Base-by-base conservation (phyloP, 1,284 basidiomycete genomes). In the Austroboletus novae-zelandiae region DNA sequence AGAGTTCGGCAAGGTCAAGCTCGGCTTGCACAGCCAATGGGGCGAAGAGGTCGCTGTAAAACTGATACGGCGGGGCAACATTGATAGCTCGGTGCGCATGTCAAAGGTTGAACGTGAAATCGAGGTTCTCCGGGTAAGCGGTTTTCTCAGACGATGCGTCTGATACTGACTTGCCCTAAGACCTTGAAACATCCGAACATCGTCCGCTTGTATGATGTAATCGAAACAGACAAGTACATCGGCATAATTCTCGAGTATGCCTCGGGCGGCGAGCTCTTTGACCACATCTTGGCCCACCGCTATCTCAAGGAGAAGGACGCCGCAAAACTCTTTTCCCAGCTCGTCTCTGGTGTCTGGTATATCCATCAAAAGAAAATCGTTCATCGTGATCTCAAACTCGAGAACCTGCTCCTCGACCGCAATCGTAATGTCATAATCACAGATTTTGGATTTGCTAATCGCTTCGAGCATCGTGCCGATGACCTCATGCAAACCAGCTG, bases 31-130 rank as follows among this genome's bases (percentile, higher is more conserved):
- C 69, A 80, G 78, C 57, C 87, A 92, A 57, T 98, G 91, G 84
- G 96, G 94, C 27, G 95, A 98, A 69, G 96, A 99, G 69, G 95
- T 98, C n/a, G 97, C 97, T 14, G 94, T 99, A 68, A 99, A 99
- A 76, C 80, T 99, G 57, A 98, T 99, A 65, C 84, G 95, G 54
- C 77, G 94, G 43, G 94, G 94, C 31, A 97, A 91, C 69, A 86
- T 99, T 53, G 95, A 97, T 60, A 87, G 83, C 48, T 80, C 86
- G 31, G 81, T 90, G 18, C 81, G 94, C 49, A 92, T 97, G 81
- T 88, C 86, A 61, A 99, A 99, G 73, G 94, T 99, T 30, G 92
- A 97, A 69, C 81, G 97, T 51, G 97, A 99, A 74, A 99, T 99
- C 59, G 93, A 97, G 63, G 95, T 99, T 17, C 77, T 99, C 50